Conservation (phyloP, 805 yeast species). For the Yarrowia sp. region DNA sequence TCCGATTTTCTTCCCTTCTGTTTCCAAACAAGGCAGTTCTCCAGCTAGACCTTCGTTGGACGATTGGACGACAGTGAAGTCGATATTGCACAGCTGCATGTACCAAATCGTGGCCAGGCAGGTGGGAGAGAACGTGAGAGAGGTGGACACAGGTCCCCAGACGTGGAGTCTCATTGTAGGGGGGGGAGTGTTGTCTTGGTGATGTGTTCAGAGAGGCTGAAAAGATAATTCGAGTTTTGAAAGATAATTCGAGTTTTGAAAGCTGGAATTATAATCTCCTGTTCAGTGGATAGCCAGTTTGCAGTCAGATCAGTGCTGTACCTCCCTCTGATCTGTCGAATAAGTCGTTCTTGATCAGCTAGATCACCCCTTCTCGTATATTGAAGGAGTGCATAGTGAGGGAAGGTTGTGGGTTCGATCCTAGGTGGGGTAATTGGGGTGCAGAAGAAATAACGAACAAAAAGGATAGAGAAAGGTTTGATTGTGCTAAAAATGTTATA, state of each 20-base stretch:
- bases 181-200: not conserved
- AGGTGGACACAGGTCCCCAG: constrained; percentile 43
- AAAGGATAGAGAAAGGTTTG: not conserved
- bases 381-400: not conserved
- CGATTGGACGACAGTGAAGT: constrained; percentile 42
- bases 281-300: too few species aligned
- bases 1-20: constrained; percentile 29
- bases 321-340: too few species aligned
- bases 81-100: constrained; percentile 15
- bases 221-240: too few species aligned
- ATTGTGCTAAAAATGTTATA: too few species aligned
- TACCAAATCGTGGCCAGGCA: constrained; percentile 47
- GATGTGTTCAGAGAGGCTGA: too few species aligned
- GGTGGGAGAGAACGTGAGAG: constrained; percentile 45
- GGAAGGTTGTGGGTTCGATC: not conserved
- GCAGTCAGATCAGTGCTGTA: not conserved
- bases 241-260: too few species aligned
- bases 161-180: constrained; percentile 42
- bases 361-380: not conserved
- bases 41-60: constrained; percentile 41
- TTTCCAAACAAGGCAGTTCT: constrained; percentile 44
- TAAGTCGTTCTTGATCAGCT: too few species aligned
- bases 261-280: too few species aligned
- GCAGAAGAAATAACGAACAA: not conserved
- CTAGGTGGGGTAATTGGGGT: not conserved